These are phyloP conservation scores for Aureobasidium musti DNA, from an alignment of 2,329 filamentous ascomycete genomes.

Conservation along the genomic window DNA sequence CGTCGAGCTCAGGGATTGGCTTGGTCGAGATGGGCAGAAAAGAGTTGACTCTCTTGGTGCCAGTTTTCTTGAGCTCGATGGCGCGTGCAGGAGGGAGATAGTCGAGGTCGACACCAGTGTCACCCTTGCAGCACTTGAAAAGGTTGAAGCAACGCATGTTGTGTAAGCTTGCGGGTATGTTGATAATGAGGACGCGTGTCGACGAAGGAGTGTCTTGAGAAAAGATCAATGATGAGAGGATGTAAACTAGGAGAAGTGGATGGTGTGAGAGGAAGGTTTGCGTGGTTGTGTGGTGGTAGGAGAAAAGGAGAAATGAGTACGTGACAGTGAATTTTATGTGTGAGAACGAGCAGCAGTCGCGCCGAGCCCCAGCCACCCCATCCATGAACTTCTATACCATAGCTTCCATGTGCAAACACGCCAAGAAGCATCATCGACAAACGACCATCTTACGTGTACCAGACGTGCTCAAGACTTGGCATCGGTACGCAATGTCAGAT, in stretches of 20 bases:
- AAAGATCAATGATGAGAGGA: neutral
- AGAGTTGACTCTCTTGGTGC: neutral
- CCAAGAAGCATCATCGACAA: too few species aligned
- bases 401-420: neutral
- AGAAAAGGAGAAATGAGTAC: neutral
- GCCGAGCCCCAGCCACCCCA: conserved; percentile 1
- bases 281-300: neutral
- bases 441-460: neutral
- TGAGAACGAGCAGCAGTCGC: neutral
- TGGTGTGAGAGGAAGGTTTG: neutral
- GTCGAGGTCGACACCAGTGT: neutral
- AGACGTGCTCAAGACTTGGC: neutral
- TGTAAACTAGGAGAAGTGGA: neutral
- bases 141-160: neutral
- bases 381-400: conserved; percentile 3
- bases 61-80: neutral
- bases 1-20: neutral
- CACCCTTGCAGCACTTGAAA: neutral
- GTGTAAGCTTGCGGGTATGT: neutral
- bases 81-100: neutral
- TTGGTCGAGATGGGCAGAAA: neutral
- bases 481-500: neutral
- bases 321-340: neutral
- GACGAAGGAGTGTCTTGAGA: neutral
- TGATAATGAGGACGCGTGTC: neutral